Evolutionary conservation across 495 filamentous ascomycete species (phyloP), one percentile per base, ranked within the genome.

Genomic region (Penicillium simplicissimum): DNA sequence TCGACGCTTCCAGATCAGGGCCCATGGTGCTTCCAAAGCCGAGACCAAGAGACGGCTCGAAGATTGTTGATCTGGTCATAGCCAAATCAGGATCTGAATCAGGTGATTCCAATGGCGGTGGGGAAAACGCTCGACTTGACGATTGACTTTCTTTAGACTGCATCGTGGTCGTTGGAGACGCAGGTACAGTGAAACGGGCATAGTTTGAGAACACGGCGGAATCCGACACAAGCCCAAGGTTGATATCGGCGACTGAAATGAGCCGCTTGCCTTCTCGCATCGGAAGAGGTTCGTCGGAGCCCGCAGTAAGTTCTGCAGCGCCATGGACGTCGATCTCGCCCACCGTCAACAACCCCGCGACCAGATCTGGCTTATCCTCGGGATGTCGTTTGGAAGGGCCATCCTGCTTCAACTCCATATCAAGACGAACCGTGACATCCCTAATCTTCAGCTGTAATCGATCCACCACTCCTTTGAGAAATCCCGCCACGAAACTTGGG

Each of bases 401-500:
- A 55, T 81, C 79, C 36, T 80, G 76, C 52, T 79, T 77, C 6
- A 85, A 66, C 56, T 81, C 81, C 53, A 82, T 76, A 40, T 92
- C 88, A 15, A 87, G 73, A 0, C 87, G 84, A 33, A 92, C 73
- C 49, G 85, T 79, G 17, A 93, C 78, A 62, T 92, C 85, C 45
- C 80, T 82, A 40, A 97, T 81, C 34, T 79, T 80, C 17, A 97
- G 73, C 72, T 92, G 84, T 25, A 96, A 73, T 40, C 93, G 85
- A 68, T 97, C 92, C 35, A 85, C 79, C 58, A 97, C 85, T 6
- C 92, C 92, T 70, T 92, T 88, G 0, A 98, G 73, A 65, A 96
- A 94, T 25, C 84, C 87, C 10, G 91, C 87, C 14, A 99, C 79
- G 64, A 97, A 94, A 3, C 77, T 84, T 10, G 96, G 96, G 8